These are phyloP conservation scores for Yamadazyma conglobata DNA, from an alignment of 1,139 yeast species.

Conservation along the genomic window DNA sequence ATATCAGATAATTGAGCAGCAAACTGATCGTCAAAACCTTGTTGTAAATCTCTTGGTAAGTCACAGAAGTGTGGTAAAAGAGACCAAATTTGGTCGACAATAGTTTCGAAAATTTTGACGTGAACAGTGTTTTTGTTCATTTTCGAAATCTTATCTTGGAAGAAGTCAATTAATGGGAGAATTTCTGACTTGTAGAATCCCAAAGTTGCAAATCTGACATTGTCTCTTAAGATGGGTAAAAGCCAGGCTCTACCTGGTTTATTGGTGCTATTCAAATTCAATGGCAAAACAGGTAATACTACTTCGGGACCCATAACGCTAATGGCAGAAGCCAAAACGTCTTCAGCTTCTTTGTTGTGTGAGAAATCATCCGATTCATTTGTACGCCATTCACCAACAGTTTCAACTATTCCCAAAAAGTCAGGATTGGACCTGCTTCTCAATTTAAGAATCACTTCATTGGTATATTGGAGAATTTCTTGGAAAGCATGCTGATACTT, in stretches of 20 bases:
- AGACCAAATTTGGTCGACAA: slow-evolving; percentile 90
- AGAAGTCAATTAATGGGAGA: slow-evolving; percentile 64
- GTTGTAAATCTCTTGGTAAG: slow-evolving; percentile 69
- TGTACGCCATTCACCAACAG: slow-evolving; percentile 85
- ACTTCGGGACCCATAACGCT: slow-evolving; percentile 82
- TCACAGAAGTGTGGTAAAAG: slow-evolving; percentile 86
- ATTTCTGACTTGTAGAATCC: slow-evolving; percentile 60
- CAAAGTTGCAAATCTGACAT: slow-evolving; percentile 69
- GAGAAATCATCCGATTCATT: slow-evolving; percentile 69
- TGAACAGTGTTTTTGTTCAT: slow-evolving; percentile 57
- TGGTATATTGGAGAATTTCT: slow-evolving; percentile 67
- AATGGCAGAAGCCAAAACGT: slow-evolving; percentile 74
- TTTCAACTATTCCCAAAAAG: slow-evolving; percentile 59
- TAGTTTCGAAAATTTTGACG: slow-evolving; percentile 72
- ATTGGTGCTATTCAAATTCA: slow-evolving; percentile 52
- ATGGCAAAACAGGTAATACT: slow-evolving; percentile 70
- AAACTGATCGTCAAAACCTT: slow-evolving; percentile 67
- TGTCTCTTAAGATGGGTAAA: slow-evolving; percentile 87
- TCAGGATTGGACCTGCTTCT: slow-evolving; percentile 72
- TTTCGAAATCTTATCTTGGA: slow-evolving; percentile 48
- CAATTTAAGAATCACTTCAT: slow-evolving; percentile 62
- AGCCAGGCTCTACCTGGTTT: slow-evolving; percentile 90
- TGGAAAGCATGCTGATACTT: slow-evolving; percentile 75
- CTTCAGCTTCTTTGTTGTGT: slow-evolving; percentile 74
- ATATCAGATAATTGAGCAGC: slow-evolving; percentile 74